Base-by-base conservation (phyloP, 2,329 filamentous ascomycete genomes). In the Truncatella angustata region DNA sequence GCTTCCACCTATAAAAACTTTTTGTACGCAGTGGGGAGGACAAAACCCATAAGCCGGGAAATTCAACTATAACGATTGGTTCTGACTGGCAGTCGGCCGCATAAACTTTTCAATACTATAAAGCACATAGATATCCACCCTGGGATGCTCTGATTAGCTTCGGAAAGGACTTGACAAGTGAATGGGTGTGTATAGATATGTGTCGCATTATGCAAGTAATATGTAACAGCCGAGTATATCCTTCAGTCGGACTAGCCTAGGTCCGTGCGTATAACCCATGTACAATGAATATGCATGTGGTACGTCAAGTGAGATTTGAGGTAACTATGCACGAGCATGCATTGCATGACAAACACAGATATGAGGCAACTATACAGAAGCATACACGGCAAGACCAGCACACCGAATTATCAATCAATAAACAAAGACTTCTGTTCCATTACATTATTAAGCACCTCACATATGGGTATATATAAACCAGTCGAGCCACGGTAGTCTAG, bases 321-420 rank as follows among this genome's bases (percentile, higher is more conserved):
- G 46, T 30, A 49, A 49, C 46, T 49, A 49, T 49, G 30, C 34
- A 49, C 46, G 20, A 24, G 28, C 26, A 36, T 36, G 32, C 10
- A 51, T 32, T 5, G 39, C 37, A 26, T 34, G 39, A 51, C 49
- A 51, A 43, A 44, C 21, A 20, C 21, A 35, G 36, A 21, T 24
- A 44, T 43, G 43, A 30, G 44, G 28, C 16, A 51, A 51, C 44
- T 30, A 51, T 23, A 6, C 35, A 37, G 37, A 32, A 32, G 14
- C n/a, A n/a, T n/a, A n/a, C n/a, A n/a, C n/a, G n/a, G n/a, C n/a
- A n/a, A n/a, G n/a, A n/a, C n/a, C n/a, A n/a, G n/a, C n/a, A 35
- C 6, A 35, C 35, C 57, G 16, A 26, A 42, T 42, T 21, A 42
- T 24, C 12, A 42, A 42, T 20, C 39, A 42, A 20, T 10, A 5